phyloP scores from a whole-genome alignment of 192 early-diverging fungal species.

The Backusella liffmaniae region DNA sequence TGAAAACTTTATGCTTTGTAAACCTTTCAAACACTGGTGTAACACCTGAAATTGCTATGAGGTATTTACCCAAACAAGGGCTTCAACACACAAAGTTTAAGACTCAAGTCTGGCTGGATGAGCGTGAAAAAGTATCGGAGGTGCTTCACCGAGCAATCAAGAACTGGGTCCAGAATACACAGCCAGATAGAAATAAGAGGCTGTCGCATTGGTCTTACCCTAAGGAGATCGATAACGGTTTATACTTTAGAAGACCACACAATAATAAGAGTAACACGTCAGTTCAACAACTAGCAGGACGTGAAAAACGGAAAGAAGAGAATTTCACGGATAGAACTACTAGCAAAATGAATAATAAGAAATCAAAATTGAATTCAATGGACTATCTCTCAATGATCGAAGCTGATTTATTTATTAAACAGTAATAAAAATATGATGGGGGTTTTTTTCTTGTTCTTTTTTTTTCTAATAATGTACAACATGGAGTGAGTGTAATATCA shows the following conservation, averaged over 20 bases:
- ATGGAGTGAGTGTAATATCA: slow-evolving; percentile 39
- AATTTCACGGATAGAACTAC: background rate
- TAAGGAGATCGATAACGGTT: background rate
- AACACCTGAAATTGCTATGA: background rate
- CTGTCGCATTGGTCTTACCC: background rate
- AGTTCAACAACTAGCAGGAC: background rate
- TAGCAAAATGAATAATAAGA: background rate
- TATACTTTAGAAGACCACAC: background rate
- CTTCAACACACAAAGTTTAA: background rate
- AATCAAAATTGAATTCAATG: background rate
- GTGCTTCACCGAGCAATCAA: background rate
- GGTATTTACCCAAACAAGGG: background rate
- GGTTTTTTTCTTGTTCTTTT: background rate
- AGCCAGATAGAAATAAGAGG: background rate
- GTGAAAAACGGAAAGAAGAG: background rate
- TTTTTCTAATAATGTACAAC: slow-evolving; percentile 36
- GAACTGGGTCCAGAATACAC: background rate
- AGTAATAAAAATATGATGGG: background rate
- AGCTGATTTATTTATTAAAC: background rate
- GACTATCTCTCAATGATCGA: background rate
- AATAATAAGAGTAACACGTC: background rate
- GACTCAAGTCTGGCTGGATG: background rate
- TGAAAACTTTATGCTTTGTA: background rate
- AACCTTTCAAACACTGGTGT: background rate
- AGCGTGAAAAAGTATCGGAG: background rate